A percentile compares a stretch with the other conserved stretches of the same genome.
Evolutionary conservation across 495 filamentous ascomycete species (phyloP).

Genomic region (Xylaria intraflava): DNA sequence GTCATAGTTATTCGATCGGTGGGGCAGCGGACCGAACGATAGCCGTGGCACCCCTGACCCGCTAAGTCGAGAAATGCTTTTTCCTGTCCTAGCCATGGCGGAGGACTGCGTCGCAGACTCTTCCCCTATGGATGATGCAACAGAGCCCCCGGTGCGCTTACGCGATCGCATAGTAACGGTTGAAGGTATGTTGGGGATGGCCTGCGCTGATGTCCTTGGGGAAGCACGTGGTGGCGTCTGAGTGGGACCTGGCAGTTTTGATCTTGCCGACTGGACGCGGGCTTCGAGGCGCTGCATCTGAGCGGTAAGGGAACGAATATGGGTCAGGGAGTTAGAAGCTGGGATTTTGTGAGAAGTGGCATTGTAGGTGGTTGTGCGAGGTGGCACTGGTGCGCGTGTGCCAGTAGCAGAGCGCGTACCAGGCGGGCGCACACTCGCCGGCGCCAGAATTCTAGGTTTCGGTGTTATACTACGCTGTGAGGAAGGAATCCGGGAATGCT

Average conservation of each 20-base stretch:
- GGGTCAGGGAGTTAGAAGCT: constrained; percentile 78
- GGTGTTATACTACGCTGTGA: constrained; percentile 45
- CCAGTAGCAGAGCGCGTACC: constrained; percentile 31
- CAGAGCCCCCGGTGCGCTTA: constrained; percentile 61
- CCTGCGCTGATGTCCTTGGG: constrained; percentile 53
- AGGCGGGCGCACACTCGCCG: constrained; percentile 27
- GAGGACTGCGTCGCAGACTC: constrained; percentile 31
- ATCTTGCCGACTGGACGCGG: constrained; percentile 85
- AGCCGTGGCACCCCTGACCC: constrained; percentile 48
- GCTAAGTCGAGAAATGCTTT: constrained; percentile 45
- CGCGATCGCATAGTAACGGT: constrained; percentile 71
- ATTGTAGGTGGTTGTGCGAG: constrained; percentile 26
- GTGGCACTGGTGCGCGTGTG: constrained; percentile 26
- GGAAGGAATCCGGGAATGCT: constrained; percentile 42
- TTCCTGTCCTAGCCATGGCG: constrained; percentile 30
- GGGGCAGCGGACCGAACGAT: constrained; percentile 48
- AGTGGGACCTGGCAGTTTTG: constrained; percentile 77
- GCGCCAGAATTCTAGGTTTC: constrained; percentile 34
- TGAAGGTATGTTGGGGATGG: constrained; percentile 55
- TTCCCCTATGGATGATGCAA: constrained; percentile 44
- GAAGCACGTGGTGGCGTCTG: constrained; percentile 76
- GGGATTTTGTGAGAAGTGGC: constrained; percentile 48
- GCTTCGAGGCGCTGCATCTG: constrained; percentile 96
- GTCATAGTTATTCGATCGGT: constrained; percentile 28
- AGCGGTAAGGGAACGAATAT: constrained; percentile 85